phyloP scores from a whole-genome alignment of 2,329 filamentous ascomycete species.

The Talaromyces sp. region DNA sequence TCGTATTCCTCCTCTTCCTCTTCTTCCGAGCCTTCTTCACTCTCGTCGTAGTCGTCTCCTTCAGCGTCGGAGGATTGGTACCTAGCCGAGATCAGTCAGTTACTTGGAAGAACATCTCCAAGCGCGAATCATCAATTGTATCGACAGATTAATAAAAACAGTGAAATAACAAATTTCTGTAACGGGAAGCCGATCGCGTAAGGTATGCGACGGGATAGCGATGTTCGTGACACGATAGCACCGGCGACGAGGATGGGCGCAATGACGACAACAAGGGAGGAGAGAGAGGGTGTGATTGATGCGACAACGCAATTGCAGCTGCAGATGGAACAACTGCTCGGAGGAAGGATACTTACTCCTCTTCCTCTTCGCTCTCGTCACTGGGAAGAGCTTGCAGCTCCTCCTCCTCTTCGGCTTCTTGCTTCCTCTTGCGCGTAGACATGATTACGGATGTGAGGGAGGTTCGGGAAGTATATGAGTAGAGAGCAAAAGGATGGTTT shows the following conservation, averaged over 20 bases:
- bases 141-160: not conserved
- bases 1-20: constrained; percentile 18
- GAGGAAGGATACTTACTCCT: constrained; percentile 42
- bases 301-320: not conserved
- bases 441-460: constrained; percentile 28
- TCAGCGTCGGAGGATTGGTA: constrained; percentile 20
- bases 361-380: constrained; percentile 50
- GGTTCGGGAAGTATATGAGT: constrained; percentile 5
- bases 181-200: not conserved
- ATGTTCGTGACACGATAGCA: not conserved
- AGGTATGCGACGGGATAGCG: constrained; percentile 3
- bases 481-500: not conserved
- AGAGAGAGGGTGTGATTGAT: not conserved
- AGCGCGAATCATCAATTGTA: not conserved
- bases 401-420: constrained; percentile 47
- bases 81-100: constrained; percentile 6
- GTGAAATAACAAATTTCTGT: not conserved
- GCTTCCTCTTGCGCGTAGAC: constrained; percentile 51
- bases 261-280: constrained; percentile 11
- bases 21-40: constrained; percentile 24
- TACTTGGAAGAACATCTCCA: not conserved
- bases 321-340: not conserved
- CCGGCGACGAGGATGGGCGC: constrained; percentile 6
- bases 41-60: constrained; percentile 49
- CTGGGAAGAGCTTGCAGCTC: constrained; percentile 49